These are phyloP conservation scores for Lactarius trivialis DNA, from an alignment of 768 basidiomycete genomes.

Conservation along the genomic window DNA sequence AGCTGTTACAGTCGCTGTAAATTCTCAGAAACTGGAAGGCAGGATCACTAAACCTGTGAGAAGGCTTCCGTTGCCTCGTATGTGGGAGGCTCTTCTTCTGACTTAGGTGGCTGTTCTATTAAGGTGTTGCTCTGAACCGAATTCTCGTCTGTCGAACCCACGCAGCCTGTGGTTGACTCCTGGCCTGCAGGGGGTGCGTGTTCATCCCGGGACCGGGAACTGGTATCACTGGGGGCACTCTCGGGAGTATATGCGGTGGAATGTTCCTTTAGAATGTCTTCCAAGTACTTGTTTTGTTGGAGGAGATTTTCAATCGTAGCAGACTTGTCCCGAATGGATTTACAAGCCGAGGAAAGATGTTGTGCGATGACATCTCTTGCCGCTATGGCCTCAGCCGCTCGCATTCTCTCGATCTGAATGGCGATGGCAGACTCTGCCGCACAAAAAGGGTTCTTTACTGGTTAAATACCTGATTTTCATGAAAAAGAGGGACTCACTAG, in stretches of 20 bases:
- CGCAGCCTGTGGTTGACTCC: not conserved
- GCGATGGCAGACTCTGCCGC: slow-evolving; percentile 23
- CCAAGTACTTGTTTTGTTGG: slow-evolving; percentile 19
- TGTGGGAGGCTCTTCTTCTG: slow-evolving; percentile 15
- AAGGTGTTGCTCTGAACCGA: not conserved
- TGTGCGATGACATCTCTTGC: slow-evolving; percentile 23
- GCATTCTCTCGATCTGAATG: slow-evolving; percentile 20
- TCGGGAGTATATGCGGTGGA: not conserved
- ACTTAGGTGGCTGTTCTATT: not conserved
- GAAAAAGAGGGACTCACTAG: slow-evolving; percentile 7
- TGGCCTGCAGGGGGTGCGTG: not conserved
- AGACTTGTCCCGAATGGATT: slow-evolving; percentile 22
- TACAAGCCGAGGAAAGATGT: slow-evolving; percentile 21
- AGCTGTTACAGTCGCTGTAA: not conserved
- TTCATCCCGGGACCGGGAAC: not conserved
- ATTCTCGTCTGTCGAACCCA: not conserved
- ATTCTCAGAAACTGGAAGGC: not conserved
- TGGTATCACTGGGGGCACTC: not conserved
- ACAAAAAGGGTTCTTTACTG: slow-evolving; percentile 15
- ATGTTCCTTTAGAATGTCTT: slow-evolving; percentile 32
- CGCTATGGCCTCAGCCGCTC: slow-evolving; percentile 18
- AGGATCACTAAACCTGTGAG: not conserved
- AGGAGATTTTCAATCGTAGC: slow-evolving; percentile 13
- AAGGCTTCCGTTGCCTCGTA: slow-evolving; percentile 16
- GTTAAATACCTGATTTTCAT: no score